phyloP scores from a whole-genome alignment of 164 flowering plant species.

The Protea cynaroides region DNA sequence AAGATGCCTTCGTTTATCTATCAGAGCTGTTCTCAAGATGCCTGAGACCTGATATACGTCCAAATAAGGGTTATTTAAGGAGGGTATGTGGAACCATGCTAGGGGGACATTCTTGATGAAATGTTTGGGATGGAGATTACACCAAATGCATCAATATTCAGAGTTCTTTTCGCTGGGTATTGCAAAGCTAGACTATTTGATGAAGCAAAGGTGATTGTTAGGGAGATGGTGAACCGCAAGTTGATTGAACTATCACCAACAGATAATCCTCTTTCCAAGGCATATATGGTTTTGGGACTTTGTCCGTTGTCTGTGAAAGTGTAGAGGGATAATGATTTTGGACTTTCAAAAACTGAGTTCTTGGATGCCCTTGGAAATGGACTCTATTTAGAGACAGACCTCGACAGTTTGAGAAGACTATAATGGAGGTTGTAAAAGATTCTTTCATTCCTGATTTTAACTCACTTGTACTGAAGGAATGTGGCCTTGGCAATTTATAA shows the following conservation, averaged over 20 bases:
- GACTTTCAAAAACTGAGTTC: conserved; percentile 52
- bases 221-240: conserved; percentile 46
- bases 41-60: conserved; percentile 43
- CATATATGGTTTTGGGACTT: conserved; percentile 54
- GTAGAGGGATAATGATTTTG: conserved; percentile 56
- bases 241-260: conserved; percentile 32
- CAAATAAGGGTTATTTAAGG: conserved; percentile 61
- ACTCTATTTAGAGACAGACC: conserved; percentile 72
- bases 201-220: conserved; percentile 45
- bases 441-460: conserved; percentile 58
- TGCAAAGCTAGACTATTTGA: conserved; percentile 64
- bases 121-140: conserved; percentile 48
- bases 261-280: conserved; percentile 53
- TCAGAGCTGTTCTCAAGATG: conserved; percentile 58
- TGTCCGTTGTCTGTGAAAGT: conserved; percentile 42
- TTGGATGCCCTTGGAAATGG: conserved; percentile 86
- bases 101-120: conserved; percentile 45
- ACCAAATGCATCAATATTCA: conserved; percentile 46
- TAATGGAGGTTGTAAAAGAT: conserved; percentile 45
- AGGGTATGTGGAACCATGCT: conserved; percentile 58
- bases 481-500: conserved; percentile 28
- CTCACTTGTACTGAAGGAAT: conserved; percentile 33
- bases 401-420: conserved; percentile 48
- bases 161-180: conserved; percentile 74
- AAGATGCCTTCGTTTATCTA: conserved; percentile 49